Conservation (phyloP, 2,329 filamentous ascomycete species). For the Neonectria faginata region DNA sequence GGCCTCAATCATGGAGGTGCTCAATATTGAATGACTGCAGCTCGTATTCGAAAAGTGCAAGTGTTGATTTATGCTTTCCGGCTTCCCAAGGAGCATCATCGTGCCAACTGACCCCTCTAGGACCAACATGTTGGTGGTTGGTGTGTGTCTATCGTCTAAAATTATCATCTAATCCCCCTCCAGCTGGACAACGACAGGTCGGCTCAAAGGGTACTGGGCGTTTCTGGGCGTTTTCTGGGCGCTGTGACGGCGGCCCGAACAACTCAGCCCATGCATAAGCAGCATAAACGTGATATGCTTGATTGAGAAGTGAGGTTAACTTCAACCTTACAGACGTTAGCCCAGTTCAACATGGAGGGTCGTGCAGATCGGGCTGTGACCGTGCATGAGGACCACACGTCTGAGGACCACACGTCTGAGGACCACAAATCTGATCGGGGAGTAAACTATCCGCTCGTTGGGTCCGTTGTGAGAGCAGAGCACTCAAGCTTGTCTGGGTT, state of each 20-base stretch:
- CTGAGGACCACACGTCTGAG: neutral
- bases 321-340: neutral
- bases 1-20: neutral
- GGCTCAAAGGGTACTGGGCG: neutral
- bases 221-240: neutral
- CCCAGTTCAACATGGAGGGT: neutral
- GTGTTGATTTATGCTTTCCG: conserved; percentile 6
- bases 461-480: neutral
- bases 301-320: neutral
- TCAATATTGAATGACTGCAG: conserved; percentile 4
- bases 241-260: neutral
- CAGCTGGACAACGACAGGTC: neutral
- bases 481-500: neutral
- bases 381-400: neutral
- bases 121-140: neutral
- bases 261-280: neutral
- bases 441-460: neutral
- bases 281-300: conserved; percentile 3
- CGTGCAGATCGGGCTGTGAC: neutral
- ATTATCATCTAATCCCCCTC: neutral
- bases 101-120: neutral
- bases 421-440: neutral
- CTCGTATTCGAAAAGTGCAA: conserved; percentile 4
- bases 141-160: neutral
- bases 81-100: neutral